Evolutionary conservation across 2,329 filamentous ascomycete species (phyloP), one percentile per base, ranked within the genome.

Genomic region (Penicillium sp.): DNA sequence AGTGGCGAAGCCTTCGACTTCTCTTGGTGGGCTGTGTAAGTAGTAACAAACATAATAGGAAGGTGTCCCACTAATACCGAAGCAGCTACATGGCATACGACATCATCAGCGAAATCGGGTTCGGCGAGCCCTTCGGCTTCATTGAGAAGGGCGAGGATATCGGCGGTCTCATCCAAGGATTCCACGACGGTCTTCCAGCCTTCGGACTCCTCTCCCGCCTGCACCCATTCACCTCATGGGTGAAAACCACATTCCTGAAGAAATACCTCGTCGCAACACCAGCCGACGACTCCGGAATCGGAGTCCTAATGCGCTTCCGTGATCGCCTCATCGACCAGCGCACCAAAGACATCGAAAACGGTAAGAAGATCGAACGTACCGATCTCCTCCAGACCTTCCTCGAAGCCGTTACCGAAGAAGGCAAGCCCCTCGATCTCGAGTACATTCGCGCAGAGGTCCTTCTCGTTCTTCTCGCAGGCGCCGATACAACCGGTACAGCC

Each of bases 51-150:
- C 5, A 9, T 29, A 22, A 14, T 29, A 27, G 21, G 4, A 14
- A 22, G 24, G 3, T 2, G 27, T 13, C 3, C 21, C 4, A 48
- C 44, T 50, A 44, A 53, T 29, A 18, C 24, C 14, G 14, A 49
- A 32, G 29, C 22, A 74, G 69, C 6, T 82, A 76, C 59, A 75
- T 83, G 73, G 81, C 81, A 3, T 85, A 83, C 69, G 82, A 85
- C 60, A 77, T 83, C 34, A 81, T 85, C 51, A 79, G 76, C 22
- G 79, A 83, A 55, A 72, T 85, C 39, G 81, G 79, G 1, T 85
- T 84, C 58, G 81, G 82, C 9, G 78, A 75, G 3, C 77, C 81
- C 1, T 78, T 85, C 48, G 82, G 82, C 10, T 85, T 85, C 62
- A 73, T 84, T 9, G 73, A 80, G 50, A 72, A 77, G 50, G 81